phyloP scores from a whole-genome alignment of 2,329 filamentous ascomycete species.

The Fulvia fulva region DNA sequence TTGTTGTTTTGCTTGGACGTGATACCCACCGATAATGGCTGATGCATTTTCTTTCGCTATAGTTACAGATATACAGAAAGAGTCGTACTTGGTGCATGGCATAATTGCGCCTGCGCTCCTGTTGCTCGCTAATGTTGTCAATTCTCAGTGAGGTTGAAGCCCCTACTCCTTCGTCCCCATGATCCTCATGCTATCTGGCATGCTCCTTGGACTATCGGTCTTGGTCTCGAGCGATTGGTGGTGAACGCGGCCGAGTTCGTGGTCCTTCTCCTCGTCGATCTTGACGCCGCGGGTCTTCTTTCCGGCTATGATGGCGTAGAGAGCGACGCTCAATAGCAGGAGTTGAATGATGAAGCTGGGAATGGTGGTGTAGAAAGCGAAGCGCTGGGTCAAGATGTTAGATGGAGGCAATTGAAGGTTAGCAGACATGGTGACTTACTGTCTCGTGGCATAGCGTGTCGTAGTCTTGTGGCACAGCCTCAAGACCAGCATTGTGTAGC shows the following conservation, averaged over 20 bases:
- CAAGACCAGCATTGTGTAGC: slow-evolving; percentile 9
- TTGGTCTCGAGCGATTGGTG: slow-evolving; percentile 21
- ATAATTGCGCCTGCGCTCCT: background rate
- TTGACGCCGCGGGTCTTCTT: slow-evolving; percentile 4
- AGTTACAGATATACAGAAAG: background rate
- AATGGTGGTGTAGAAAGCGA: slow-evolving; percentile 44
- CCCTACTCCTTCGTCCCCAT: slow-evolving; percentile 11
- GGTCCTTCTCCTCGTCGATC: slow-evolving; percentile 23
- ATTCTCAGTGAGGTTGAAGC: background rate
- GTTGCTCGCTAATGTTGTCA: background rate
- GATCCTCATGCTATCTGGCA: slow-evolving; percentile 14
- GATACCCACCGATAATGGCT: background rate
- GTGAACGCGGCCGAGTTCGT: slow-evolving; percentile 16
- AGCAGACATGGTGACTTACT: slow-evolving; percentile 25
- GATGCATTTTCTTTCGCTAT: background rate
- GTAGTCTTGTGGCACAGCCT: slow-evolving; percentile 35
- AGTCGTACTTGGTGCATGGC: background rate
- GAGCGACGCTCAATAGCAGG: slow-evolving; percentile 21
- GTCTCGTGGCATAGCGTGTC: slow-evolving; percentile 40
- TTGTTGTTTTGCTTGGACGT: background rate
- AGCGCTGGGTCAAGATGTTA: slow-evolving; percentile 32
- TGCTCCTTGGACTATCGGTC: slow-evolving; percentile 15
- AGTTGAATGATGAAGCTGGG: slow-evolving; percentile 40
- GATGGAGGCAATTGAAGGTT: background rate
- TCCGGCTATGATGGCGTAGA: slow-evolving; percentile 13